Evolutionary conservation across 768 basidiomycete genomes (phyloP), one percentile per base, ranked within the genome.

Genomic region (Piloderma croceum): DNA sequence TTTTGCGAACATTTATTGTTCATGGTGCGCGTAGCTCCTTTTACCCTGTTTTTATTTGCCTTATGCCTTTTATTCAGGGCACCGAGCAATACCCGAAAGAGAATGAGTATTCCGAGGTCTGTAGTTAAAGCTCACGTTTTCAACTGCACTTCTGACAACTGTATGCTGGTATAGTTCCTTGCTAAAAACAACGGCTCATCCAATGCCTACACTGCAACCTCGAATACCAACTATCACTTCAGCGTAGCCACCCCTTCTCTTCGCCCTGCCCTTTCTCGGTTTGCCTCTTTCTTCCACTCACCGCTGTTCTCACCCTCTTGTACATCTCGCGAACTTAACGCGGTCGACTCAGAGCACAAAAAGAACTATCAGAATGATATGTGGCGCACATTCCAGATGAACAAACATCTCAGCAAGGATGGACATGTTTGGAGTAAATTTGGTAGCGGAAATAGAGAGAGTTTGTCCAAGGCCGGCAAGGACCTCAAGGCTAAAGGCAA

Each of bases 1-100:
- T 93, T 93, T 57, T 93, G 92, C 64, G 94, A 99, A 59, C 94
- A 99, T 61, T 58, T 99, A 36, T 63, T 96, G 46, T 99, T 99
- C 64, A 90, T 99, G 82, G 93, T 91, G 51, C n/a, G n/a, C 46
- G 80, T 60, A 22, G 12, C 38, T 2, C 9, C 39, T 39, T 21
- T 19, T 41, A 23, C 48, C n/a, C n/a, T n/a, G n/a, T n/a, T n/a
- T n/a, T n/a, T n/a, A n/a, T n/a, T n/a, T n/a, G n/a, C n/a, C n/a
- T n/a, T n/a, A n/a, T n/a, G n/a, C n/a, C n/a, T n/a, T n/a, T n/a
- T n/a, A n/a, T n/a, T 6, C 40, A 90, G 87, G 87, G 88, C 15
- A 90, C 85, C 7, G 77, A 80, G 49, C 77, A 79, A 58, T 94
- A 82, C 61, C 90, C 91, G 3, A 72, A 76, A 41, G 96, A 99